Conservation (phyloP, 345 rosid species). For the Theobroma cacao region DNA sequence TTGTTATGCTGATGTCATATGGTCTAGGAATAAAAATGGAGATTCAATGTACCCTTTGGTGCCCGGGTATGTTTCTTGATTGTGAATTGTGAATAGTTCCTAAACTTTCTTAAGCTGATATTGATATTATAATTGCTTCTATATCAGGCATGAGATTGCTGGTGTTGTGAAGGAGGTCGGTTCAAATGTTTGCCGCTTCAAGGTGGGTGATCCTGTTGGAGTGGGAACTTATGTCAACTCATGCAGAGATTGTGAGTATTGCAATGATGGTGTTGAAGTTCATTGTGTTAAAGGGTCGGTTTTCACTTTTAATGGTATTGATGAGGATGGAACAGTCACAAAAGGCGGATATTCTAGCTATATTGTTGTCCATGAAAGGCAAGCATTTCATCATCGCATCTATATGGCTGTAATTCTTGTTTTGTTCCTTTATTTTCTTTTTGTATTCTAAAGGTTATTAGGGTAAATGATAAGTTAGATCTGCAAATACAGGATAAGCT, state of each 20-base stretch:
- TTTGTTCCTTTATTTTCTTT: not conserved
- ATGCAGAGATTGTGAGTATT: constrained; percentile 72
- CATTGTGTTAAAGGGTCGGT: constrained; percentile 54
- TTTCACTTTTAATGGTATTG: constrained; percentile 64
- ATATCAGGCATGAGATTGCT: constrained; percentile 78
- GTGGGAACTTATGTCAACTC: constrained; percentile 91
- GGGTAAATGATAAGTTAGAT: not conserved
- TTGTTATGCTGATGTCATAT: constrained; percentile 80
- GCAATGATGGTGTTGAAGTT: constrained; percentile 54
- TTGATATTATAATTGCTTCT: not conserved
- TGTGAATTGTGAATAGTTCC: not conserved
- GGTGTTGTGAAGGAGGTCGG: constrained; percentile 86
- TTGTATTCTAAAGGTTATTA: not conserved
- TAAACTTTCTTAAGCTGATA: constrained; percentile 10
- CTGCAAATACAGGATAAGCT: not conserved
- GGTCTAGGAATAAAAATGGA: constrained; percentile 64
- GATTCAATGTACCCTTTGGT: constrained; percentile 78
- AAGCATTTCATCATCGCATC: constrained; percentile 8
- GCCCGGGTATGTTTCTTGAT: constrained; percentile 63
- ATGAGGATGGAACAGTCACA: constrained; percentile 69
- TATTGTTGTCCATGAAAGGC: constrained; percentile 79
- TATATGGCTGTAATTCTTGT: not conserved
- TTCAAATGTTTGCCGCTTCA: constrained; percentile 53
- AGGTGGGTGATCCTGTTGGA: constrained; percentile 81
- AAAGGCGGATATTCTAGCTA: constrained; percentile 85